Conservation (phyloP, 495 filamentous ascomycete species). For the Aspergillus olivimuriae region DNA sequence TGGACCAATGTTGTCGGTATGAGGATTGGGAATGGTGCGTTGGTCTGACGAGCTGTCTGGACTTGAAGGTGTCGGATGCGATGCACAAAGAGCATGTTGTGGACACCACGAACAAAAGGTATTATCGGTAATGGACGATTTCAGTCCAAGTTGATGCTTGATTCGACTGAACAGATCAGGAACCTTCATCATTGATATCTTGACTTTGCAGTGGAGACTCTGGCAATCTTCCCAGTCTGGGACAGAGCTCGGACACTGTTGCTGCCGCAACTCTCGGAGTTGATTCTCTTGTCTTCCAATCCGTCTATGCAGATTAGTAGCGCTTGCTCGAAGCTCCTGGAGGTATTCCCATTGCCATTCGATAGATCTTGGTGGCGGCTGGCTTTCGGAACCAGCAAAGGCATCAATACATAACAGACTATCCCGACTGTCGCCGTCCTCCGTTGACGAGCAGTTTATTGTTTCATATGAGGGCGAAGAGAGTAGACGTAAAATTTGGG, state of each 20-base stretch:
- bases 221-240: slow-evolving; percentile 12
- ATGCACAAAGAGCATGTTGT: background rate
- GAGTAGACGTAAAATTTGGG: no score
- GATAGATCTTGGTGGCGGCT: slow-evolving; percentile 1
- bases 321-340: slow-evolving; percentile 11
- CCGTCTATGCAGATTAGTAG: slow-evolving; percentile 1
- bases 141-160: slow-evolving; percentile 10
- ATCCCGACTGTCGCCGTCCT: no score
- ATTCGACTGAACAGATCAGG: slow-evolving; percentile 22
- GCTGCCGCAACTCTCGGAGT: slow-evolving; percentile 6
- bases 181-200: slow-evolving; percentile 7
- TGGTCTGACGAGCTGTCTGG: background rate
- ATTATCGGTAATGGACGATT: slow-evolving; percentile 6
- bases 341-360: slow-evolving; percentile 26
- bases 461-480: no score
- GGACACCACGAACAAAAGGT: slow-evolving; percentile 1
- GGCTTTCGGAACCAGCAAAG: no score
- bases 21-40: no score
- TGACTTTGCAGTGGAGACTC: slow-evolving; percentile 9
- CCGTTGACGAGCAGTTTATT: no score
- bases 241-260: background rate
- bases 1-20: no score
- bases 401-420: no score
- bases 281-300: slow-evolving; percentile 8
- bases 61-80: background rate